A percentile compares a stretch with the other conserved stretches of the same genome.
phyloP scores from a whole-genome alignment of 805 yeast genomes.

The Maudiozyma pseudohumilis region DNA sequence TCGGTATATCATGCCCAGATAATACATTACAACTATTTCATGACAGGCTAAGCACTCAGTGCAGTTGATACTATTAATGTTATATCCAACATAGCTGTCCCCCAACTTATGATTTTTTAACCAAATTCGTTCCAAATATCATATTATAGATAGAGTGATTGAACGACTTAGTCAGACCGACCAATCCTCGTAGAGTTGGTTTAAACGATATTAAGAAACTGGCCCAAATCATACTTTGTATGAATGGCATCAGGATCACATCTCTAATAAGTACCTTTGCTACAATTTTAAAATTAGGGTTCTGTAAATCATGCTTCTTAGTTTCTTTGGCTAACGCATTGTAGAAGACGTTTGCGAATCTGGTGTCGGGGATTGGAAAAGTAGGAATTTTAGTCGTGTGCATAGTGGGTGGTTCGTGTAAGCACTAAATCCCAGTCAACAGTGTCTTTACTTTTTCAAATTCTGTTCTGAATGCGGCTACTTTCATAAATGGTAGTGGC shows the following conservation, averaged over 20 bases:
- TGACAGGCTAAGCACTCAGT: not conserved
- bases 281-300: slow-evolving; percentile 10
- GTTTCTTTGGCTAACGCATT: slow-evolving; percentile 29
- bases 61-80: not conserved
- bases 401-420: too few relatives aligned
- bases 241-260: slow-evolving; percentile 42
- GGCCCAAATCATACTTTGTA: slow-evolving; percentile 43
- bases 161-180: not conserved
- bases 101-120: not conserved
- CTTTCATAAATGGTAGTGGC: too few relatives aligned
- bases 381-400: not conserved
- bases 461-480: too few relatives aligned
- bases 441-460: too few relatives aligned
- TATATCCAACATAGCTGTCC: not conserved
- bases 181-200: slow-evolving; percentile 27
- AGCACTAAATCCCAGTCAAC: too few relatives aligned
- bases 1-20: not conserved
- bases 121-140: slow-evolving; percentile 1
- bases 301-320: slow-evolving; percentile 11
- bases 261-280: slow-evolving; percentile 40
- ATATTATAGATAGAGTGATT: not conserved
- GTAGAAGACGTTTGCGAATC: slow-evolving; percentile 56
- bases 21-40: not conserved
- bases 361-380: slow-evolving; percentile 46
- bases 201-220: slow-evolving; percentile 31